Conservation (phyloP, 2,329 filamentous ascomycete genomes). For the Fusarium secorum region DNA sequence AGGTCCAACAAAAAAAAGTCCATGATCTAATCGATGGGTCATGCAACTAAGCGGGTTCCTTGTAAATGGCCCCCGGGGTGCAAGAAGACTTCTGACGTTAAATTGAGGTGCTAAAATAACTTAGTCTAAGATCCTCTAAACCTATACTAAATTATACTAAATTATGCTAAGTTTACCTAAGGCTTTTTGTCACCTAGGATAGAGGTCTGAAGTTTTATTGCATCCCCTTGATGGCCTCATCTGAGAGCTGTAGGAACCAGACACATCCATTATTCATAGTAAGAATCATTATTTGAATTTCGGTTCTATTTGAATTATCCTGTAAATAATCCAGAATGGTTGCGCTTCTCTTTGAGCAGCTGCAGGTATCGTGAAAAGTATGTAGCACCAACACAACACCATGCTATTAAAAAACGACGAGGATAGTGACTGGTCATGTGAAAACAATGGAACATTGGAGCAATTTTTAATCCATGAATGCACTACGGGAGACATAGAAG, state of each 20-base stretch:
- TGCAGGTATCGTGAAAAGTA: not conserved
- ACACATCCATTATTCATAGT: too few relatives aligned
- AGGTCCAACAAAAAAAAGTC: conserved; percentile 32
- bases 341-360: not conserved
- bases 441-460: not conserved
- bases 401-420: not conserved
- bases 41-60: conserved; percentile 46
- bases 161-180: too few relatives aligned
- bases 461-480: not conserved
- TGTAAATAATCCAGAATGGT: not conserved
- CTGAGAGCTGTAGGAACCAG: not conserved
- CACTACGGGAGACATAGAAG: not conserved
- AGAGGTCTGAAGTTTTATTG: too few relatives aligned
- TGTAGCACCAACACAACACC: not conserved
- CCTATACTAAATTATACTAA: too few relatives aligned
- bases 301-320: not conserved
- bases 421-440: not conserved
- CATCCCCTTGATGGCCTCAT: too few relatives aligned
- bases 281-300: not conserved
- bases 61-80: too few relatives aligned
- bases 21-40: conserved; percentile 39
- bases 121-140: too few relatives aligned
- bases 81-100: too few relatives aligned
- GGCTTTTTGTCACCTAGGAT: too few relatives aligned
- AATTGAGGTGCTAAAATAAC: too few relatives aligned